Conservation (phyloP, 2,329 filamentous ascomycete genomes). For the Claviceps africana region DNA sequence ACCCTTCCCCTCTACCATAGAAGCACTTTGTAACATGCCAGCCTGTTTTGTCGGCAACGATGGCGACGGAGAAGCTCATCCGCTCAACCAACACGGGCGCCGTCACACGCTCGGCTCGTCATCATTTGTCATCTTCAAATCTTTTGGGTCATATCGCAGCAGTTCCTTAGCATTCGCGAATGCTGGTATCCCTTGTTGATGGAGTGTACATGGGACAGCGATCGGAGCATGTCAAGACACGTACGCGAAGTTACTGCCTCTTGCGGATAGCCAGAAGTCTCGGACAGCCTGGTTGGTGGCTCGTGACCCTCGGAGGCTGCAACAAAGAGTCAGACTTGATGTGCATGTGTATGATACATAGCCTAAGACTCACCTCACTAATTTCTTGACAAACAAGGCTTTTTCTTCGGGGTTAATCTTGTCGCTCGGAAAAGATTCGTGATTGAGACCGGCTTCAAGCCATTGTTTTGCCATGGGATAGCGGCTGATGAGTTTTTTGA, state of each 20-base stretch:
- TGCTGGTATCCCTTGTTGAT: neutral
- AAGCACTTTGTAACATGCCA: neutral
- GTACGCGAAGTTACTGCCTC: constrained; percentile 48
- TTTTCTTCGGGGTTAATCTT: constrained; percentile 48
- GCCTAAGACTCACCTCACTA: constrained; percentile 36
- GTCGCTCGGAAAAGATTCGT: constrained; percentile 42
- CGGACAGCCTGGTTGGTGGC: constrained; percentile 53
- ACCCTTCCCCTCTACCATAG: neutral
- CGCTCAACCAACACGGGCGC: no score
- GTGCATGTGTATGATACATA: neutral
- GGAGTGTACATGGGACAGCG: neutral
- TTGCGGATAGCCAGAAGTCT: constrained; percentile 59
- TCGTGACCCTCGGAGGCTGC: constrained; percentile 47
- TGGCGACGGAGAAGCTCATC: no score
- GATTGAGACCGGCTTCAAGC: constrained; percentile 46
- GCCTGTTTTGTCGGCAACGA: no score
- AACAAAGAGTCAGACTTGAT: neutral
- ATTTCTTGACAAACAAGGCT: constrained; percentile 48
- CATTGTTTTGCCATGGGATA: constrained; percentile 43
- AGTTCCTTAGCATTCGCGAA: no score
- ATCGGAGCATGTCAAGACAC: constrained; percentile 27
- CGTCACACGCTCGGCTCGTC: neutral
- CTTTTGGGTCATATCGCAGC: no score
- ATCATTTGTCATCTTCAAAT: neutral
- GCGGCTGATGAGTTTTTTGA: constrained; percentile 51